Base-by-base conservation (phyloP, 148 eudicot genomes). In the Cornus kousa region DNA sequence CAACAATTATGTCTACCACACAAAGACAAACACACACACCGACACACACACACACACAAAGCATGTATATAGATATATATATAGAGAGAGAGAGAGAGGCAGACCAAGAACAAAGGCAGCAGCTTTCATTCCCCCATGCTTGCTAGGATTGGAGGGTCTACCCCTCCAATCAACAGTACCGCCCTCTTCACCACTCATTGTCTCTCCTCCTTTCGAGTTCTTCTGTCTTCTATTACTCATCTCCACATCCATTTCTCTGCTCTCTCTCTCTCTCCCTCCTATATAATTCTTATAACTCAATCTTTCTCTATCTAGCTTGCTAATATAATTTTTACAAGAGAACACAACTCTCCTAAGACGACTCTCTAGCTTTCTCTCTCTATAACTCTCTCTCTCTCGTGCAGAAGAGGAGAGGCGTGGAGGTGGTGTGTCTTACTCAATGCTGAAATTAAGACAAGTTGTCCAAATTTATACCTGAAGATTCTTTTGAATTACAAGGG, bases 111-210 rank as follows among this genome's bases (percentile, higher is more conserved):
- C 93, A 82, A 94, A 94, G 68, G 89, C 82, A 78, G 99, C 97
- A 72, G 99, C 99, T 81, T 55, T 83, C 87, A 91, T 89, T 73
- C 99, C 99, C 57, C 99, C 98, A 80, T 96, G 98, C 33, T 86
- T 83, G 71, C 39, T 57, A 12, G 87, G 87, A 71, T 87, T 80
- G 19, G 98, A 93, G 50, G 97, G 97, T 82, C 91, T 87, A 32
- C 99, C 99, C 75, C 90, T 83, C 97, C 97, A 94, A 74, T 97
- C 99, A 69, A 92, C 87, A 66, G 84, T 77, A 35, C 4, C 37
- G 23, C 70, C 35, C 50, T 82, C 87, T 67, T 79, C 87, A 77
- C 28, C 31, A 43, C 48, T 9, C 5, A 53, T 24, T 5, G 5
- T 46, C 66, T 62, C 74, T 74, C 57, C 86, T 75, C 68, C 86